Conservation (phyloP, 2,329 filamentous ascomycete species). For the Fusarium redolens region DNA sequence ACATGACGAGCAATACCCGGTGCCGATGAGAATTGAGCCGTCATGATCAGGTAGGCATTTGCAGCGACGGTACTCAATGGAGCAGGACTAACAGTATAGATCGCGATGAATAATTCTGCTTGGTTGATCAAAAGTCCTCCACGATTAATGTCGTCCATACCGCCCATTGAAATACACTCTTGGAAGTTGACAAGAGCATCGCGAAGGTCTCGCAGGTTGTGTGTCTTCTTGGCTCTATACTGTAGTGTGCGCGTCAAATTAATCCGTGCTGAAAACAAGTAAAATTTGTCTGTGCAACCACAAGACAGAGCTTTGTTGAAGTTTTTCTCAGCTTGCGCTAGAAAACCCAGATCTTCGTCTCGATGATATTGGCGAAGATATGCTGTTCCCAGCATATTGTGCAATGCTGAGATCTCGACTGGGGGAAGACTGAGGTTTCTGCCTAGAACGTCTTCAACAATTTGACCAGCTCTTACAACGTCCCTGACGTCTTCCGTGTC, state of each 20-base stretch:
- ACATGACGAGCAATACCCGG: neutral
- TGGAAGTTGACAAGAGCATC: neutral
- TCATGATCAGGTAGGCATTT: neutral
- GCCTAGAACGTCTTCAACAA: neutral
- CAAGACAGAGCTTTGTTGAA: neutral
- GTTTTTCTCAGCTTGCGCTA: neutral
- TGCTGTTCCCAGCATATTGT: neutral
- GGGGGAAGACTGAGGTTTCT: neutral
- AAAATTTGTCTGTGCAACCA: neutral
- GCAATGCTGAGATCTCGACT: neutral
- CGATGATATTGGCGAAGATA: neutral
- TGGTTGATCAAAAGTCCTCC: neutral
- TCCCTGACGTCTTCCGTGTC: neutral
- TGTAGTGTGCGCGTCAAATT: neutral
- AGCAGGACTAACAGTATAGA: neutral
- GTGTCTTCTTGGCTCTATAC: neutral
- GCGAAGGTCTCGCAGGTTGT: neutral
- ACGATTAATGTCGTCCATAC: neutral
- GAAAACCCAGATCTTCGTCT: neutral
- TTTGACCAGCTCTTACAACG: neutral
- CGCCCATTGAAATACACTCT: neutral
- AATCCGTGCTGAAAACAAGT: neutral
- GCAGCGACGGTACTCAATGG: neutral
- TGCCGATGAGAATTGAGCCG: neutral
- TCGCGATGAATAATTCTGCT: neutral